These are phyloP conservation scores for Talaromyces sp. DNA, from an alignment of 2,329 filamentous ascomycete genomes.

Conservation along the genomic window DNA sequence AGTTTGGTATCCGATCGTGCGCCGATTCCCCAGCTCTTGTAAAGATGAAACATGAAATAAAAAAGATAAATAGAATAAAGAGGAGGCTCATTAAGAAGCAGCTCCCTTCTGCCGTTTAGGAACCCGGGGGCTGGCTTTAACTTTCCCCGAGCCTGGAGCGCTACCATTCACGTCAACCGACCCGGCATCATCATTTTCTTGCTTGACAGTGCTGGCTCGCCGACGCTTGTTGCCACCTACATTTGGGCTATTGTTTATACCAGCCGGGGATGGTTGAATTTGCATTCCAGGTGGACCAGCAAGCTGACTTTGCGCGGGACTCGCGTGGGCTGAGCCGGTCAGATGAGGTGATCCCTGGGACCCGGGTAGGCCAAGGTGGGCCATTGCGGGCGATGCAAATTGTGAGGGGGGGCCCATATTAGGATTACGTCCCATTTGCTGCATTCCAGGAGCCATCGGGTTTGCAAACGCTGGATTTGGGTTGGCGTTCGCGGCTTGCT, in stretches of 20 bases:
- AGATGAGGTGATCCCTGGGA: constrained; percentile 56
- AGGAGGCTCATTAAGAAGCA: constrained; percentile 28
- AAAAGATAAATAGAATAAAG: not conserved
- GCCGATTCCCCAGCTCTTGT: constrained; percentile 31
- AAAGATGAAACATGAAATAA: constrained; percentile 13
- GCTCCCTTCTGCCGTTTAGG: constrained; percentile 52
- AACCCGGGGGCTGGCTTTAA: constrained; percentile 52
- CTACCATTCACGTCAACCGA: constrained; percentile 54
- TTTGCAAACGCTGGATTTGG: constrained; percentile 29
- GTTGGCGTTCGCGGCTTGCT: constrained; percentile 32
- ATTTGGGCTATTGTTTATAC: constrained; percentile 66
- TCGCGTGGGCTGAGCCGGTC: constrained; percentile 52
- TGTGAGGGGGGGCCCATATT: constrained; percentile 52
- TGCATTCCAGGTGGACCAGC: constrained; percentile 58
- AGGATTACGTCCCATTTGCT: constrained; percentile 44
- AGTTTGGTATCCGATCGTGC: constrained; percentile 34
- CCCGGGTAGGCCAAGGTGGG: constrained; percentile 54
- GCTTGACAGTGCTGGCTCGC: constrained; percentile 62
- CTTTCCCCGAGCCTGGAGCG: constrained; percentile 40
- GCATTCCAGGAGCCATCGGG: constrained; percentile 39
- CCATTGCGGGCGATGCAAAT: constrained; percentile 62
- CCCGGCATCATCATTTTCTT: constrained; percentile 56
- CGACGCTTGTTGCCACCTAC: constrained; percentile 60
- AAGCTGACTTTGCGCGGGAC: constrained; percentile 50
- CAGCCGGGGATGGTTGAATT: constrained; percentile 56